Percentiles rank a stretch among this genome's conserved stretches.
Evolutionary conservation across 2,329 filamentous ascomycete genomes (phyloP).

Genomic region (Phialophora tarda): DNA sequence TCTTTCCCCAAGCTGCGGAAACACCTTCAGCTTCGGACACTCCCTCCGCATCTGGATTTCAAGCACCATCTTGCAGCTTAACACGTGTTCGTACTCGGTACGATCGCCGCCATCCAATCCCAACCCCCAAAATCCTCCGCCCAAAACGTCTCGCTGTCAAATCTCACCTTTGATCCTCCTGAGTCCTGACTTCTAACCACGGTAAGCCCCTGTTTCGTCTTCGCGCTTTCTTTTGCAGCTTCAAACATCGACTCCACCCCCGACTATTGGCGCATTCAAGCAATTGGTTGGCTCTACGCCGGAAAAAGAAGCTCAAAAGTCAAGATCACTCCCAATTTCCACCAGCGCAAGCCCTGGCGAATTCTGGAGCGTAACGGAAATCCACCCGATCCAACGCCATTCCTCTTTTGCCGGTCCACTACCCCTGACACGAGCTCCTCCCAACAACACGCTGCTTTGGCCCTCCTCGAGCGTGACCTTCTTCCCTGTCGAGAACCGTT

Average conservation of each 20-base stretch:
- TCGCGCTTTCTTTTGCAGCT: conserved; percentile 8
- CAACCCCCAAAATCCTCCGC: not conserved
- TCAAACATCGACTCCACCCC: conserved; percentile 18
- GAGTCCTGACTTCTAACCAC: conserved; percentile 3
- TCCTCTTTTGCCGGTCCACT: conserved; percentile 7
- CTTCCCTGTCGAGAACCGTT: not conserved
- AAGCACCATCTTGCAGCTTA: not conserved
- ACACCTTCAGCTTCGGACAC: too few relatives aligned
- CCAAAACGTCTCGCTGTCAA: not conserved
- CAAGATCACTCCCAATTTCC: conserved; percentile 29
- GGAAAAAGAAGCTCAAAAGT: conserved; percentile 19
- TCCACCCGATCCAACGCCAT: conserved; percentile 7
- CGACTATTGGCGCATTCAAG: conserved; percentile 18
- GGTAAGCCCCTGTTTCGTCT: conserved; percentile 12
- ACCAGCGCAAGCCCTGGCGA: conserved; percentile 28
- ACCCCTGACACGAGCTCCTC: conserved; percentile 25
- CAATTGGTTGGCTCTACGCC: conserved; percentile 16
- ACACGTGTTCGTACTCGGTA: not conserved
- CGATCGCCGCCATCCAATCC: not conserved
- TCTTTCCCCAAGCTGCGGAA: too few relatives aligned
- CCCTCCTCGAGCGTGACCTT: not conserved
- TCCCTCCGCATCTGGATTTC: not conserved
- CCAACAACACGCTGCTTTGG: conserved; percentile 1
- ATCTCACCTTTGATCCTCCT: conserved; percentile 20
- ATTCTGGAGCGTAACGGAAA: conserved; percentile 8